These are phyloP conservation scores for Arabis hirsuta DNA, from an alignment of 345 rosid species.

Conservation along the genomic window DNA sequence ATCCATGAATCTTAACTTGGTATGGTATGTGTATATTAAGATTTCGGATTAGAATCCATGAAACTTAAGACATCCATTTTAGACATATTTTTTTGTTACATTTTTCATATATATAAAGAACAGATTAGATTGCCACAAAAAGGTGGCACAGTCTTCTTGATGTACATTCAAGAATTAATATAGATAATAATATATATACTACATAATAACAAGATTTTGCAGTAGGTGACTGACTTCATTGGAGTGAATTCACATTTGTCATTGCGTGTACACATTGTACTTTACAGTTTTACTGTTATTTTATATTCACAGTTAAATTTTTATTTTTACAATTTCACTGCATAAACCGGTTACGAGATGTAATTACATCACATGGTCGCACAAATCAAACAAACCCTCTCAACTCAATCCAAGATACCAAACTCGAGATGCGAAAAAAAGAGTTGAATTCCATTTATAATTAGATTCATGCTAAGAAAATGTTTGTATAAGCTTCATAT, in stretches of 20 bases:
- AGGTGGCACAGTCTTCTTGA: neutral
- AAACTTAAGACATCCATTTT: neutral
- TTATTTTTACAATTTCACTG: neutral
- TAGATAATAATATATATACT: constrained; percentile 5
- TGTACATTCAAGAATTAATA: constrained; percentile 18
- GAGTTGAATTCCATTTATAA: too few relatives aligned
- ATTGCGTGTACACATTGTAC: constrained; percentile 37
- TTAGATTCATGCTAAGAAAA: too few relatives aligned
- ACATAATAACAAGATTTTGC: constrained; percentile 40
- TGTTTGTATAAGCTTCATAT: neutral
- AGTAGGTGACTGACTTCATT: constrained; percentile 39
- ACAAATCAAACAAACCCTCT: constrained; percentile 9
- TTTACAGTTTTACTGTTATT: constrained; percentile 4
- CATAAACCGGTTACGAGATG: neutral
- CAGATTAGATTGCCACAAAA: neutral
- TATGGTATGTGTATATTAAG: too few relatives aligned
- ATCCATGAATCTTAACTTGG: too few relatives aligned
- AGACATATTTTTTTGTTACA: neutral
- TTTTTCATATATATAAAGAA: too few relatives aligned
- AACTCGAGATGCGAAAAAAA: neutral
- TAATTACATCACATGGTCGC: constrained; percentile 4
- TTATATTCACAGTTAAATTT: neutral
- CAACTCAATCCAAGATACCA: constrained; percentile 5
- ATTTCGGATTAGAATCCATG: too few relatives aligned
- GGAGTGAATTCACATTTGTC: constrained; percentile 27